phyloP scores from a whole-genome alignment of 108 stramenopile genomes.

The Thalassiosira profunda region DNA sequence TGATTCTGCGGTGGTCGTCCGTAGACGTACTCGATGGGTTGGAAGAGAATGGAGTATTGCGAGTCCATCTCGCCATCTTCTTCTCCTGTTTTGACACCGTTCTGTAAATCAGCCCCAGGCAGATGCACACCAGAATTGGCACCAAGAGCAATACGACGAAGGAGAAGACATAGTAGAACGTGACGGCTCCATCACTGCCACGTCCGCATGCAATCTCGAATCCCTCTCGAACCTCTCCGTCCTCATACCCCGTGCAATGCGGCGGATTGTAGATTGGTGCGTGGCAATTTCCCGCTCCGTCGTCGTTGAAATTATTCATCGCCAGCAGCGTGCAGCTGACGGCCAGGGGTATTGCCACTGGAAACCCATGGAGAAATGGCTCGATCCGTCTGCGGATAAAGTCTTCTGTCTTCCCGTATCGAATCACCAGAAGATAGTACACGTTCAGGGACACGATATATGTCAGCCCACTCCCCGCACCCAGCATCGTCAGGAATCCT shows the following conservation, averaged over 20 bases:
- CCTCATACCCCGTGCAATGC: slow-evolving; percentile 6
- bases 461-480: not conserved
- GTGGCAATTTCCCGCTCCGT: not conserved
- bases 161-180: not conserved
- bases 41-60: not conserved
- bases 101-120: slow-evolving; percentile 4
- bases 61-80: not conserved
- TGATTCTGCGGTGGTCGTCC: too few relatives aligned
- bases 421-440: not conserved
- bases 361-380: slow-evolving; percentile 6
- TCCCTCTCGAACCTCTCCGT: slow-evolving; percentile 2
- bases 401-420: not conserved
- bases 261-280: slow-evolving; percentile 1
- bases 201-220: slow-evolving; percentile 8
- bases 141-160: not conserved
- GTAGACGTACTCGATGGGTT: too few relatives aligned
- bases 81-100: not conserved
- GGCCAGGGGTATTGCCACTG: not conserved
- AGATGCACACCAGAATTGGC: slow-evolving; percentile 1
- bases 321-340: not conserved
- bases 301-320: not conserved
- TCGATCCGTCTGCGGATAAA: slow-evolving; percentile 3
- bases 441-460: slow-evolving; percentile 5
- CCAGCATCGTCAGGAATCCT: not conserved
- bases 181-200: not conserved